Evolutionary conservation across 306 rosid genomes (phyloP).

Genomic region (Abrus precatorius): DNA sequence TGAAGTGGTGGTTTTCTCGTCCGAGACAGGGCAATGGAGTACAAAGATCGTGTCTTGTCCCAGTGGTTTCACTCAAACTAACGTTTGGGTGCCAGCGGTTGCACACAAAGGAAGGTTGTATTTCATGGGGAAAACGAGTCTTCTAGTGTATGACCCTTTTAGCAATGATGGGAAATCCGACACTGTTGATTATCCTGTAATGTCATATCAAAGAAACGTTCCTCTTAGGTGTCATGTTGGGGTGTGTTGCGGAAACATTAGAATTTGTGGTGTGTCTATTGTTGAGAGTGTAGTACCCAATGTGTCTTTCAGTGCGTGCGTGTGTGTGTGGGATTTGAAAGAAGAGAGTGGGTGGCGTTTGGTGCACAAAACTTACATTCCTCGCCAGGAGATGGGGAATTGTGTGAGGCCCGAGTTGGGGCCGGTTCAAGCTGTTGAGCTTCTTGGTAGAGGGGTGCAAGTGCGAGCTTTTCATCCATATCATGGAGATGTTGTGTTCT

Average conservation of each 20-base stretch:
- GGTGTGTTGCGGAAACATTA: constrained; percentile 31
- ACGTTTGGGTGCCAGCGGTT: not conserved
- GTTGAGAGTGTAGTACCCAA: not conserved
- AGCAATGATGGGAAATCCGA: not conserved
- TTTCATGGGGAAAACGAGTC: constrained; percentile 23
- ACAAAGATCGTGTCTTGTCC: constrained; percentile 7
- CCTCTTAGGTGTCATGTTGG: constrained; percentile 31
- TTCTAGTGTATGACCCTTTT: constrained; percentile 35
- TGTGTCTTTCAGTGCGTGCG: not conserved
- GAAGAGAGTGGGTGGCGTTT: not conserved
- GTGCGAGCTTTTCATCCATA: constrained; percentile 43
- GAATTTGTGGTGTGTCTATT: not conserved
- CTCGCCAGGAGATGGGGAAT: not conserved
- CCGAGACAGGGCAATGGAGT: constrained; percentile 36
- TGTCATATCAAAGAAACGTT: not conserved
- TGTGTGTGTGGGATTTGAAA: constrained; percentile 41
- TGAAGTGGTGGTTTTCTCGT: constrained; percentile 18
- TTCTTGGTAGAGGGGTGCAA: constrained; percentile 10
- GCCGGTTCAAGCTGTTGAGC: not conserved
- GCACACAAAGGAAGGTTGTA: constrained; percentile 26
- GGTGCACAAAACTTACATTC: constrained; percentile 8
- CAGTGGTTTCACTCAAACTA: not conserved
- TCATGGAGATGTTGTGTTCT: constrained; percentile 44
- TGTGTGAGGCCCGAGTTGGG: not conserved
- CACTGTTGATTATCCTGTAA: constrained; percentile 23